Evolutionary conservation across 1,139 yeast genomes (phyloP), one percentile per base, ranked within the genome.

Genomic region (Candida mesenterica): DNA sequence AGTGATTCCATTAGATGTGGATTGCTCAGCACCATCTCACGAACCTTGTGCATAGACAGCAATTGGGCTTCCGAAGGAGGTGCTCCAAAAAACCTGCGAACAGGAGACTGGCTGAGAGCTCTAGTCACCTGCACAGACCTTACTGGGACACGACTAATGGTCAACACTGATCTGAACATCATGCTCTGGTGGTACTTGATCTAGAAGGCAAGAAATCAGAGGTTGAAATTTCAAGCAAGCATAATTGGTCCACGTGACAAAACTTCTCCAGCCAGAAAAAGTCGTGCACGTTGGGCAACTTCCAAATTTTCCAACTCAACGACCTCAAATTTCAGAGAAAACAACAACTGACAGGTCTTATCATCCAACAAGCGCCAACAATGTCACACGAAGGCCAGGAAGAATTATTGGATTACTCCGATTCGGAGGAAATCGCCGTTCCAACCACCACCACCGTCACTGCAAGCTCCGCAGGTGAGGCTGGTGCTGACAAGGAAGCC

Each of bases 381-480:
- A 79, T 79, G 86, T 79, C 94, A 36, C 83, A 86, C 84, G 95
- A 87, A 79, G 95, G 95, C 59, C 97, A 90, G 84, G 97, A 90
- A 85, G 98, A 92, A 77, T 80, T 90, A 64, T 82, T 92, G 71
- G 97, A 90, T 67, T 90, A 92, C 79, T 89, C 97, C 62, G 97
- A 92, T 64, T 86, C 95, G 65, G 98, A 92, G 72, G 97, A 92
- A 67, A 81, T 82, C 67, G 83, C 88, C 58, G 88, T 84, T 49
- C 83, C 78, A 56, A 78, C 84, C 60, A 72, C 84, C 62, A 65
- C 79, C 52, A 68, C 77, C 42, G 65, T 77, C 41, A 28, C 34
- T 17, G 59, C 69, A 36, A 62, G 69, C 40, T 65, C 68, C 47
- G 78, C 68, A 36, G 81, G 74, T 41, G 80, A 74, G 36, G 66